Evolutionary conservation across 1,284 basidiomycete genomes (phyloP).

Genomic region (Hypsizygus ulmarius): DNA sequence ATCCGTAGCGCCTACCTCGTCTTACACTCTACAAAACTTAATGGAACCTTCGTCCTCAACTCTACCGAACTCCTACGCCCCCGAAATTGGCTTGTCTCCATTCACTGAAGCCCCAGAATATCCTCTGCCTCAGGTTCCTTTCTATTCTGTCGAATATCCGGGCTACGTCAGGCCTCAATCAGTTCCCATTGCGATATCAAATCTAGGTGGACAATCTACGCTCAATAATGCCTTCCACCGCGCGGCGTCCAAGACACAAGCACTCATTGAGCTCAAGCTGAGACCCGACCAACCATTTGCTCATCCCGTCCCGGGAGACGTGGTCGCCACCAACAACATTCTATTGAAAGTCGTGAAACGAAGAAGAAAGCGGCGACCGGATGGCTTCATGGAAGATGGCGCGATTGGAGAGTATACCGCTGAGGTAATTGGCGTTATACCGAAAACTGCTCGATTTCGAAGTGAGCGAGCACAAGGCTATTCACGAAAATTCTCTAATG

Average conservation of each 20-base stretch:
- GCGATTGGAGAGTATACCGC: slow-evolving; percentile 76
- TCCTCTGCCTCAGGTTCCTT: slow-evolving; percentile 57
- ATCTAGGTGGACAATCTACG: slow-evolving; percentile 64
- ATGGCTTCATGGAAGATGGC: slow-evolving; percentile 28
- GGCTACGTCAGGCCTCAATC: slow-evolving; percentile 74
- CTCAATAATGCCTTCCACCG: slow-evolving; percentile 76
- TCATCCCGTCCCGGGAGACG: slow-evolving; percentile 80
- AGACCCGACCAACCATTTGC: slow-evolving; percentile 71
- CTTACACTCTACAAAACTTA: background rate
- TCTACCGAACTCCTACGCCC: background rate
- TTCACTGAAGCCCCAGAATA: slow-evolving; percentile 28
- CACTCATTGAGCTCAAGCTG: slow-evolving; percentile 72
- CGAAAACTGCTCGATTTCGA: slow-evolving; percentile 86
- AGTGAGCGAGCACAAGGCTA: slow-evolving; percentile 50
- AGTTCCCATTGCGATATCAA: slow-evolving; percentile 58
- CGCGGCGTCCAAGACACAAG: slow-evolving; percentile 54
- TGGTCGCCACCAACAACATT: slow-evolving; percentile 74
- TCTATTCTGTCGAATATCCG: slow-evolving; percentile 87
- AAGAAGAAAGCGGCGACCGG: slow-evolving; percentile 40
- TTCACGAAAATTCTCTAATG: slow-evolving; percentile 3
- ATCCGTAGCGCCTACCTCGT: background rate
- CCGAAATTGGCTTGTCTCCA: slow-evolving; percentile 5
- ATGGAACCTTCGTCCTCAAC: slow-evolving; percentile 16
- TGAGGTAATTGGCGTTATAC: slow-evolving; percentile 72
- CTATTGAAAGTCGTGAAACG: slow-evolving; percentile 78